A percentile compares a stretch with the other conserved stretches of the same genome.
These are phyloP conservation scores for Microcyclosporella mali DNA, from an alignment of 2,329 filamentous ascomycete species.

Conservation along the genomic window DNA sequence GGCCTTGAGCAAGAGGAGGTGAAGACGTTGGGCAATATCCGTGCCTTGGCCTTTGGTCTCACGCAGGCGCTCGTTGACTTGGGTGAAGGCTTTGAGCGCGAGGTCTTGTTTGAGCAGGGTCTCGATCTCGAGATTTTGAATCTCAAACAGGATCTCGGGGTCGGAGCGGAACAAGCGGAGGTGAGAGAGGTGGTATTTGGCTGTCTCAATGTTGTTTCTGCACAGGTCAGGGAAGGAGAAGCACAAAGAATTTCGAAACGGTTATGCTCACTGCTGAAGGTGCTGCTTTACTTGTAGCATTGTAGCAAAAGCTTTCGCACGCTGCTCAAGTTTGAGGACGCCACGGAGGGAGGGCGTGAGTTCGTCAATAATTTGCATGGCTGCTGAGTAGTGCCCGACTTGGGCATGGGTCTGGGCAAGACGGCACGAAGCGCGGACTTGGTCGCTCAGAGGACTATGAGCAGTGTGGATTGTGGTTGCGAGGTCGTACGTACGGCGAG, in stretches of 20 bases:
- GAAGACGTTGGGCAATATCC: conserved; percentile 63
- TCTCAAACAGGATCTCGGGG: conserved; percentile 53
- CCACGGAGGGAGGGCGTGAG: conserved; percentile 58
- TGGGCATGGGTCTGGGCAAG: conserved; percentile 61
- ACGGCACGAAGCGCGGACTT: conserved; percentile 66
- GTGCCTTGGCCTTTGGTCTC: conserved; percentile 37
- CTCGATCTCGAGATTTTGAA: conserved; percentile 56
- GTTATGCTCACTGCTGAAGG: conserved; percentile 49
- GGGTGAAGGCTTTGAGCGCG: conserved; percentile 48
- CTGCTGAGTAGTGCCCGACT: conserved; percentile 65
- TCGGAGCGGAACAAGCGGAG: conserved; percentile 48
- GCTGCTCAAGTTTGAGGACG: conserved; percentile 71
- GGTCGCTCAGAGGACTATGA: conserved; percentile 49
- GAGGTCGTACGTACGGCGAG: conserved; percentile 56
- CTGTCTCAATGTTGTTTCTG: conserved; percentile 52
- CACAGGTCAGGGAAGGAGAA: not conserved
- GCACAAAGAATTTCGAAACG: too few species aligned
- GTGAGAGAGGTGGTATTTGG: conserved; percentile 52
- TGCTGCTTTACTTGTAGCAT: conserved; percentile 60
- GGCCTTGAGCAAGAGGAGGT: conserved; percentile 67
- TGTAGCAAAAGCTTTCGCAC: conserved; percentile 61
- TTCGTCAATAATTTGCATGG: conserved; percentile 53
- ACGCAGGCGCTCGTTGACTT: conserved; percentile 48
- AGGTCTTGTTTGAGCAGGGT: conserved; percentile 43
- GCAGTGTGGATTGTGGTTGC: too few species aligned